Evolutionary conservation across 345 rosid genomes (phyloP), one percentile per base, ranked within the genome.

Genomic region (Bruguiera parviflora): DNA sequence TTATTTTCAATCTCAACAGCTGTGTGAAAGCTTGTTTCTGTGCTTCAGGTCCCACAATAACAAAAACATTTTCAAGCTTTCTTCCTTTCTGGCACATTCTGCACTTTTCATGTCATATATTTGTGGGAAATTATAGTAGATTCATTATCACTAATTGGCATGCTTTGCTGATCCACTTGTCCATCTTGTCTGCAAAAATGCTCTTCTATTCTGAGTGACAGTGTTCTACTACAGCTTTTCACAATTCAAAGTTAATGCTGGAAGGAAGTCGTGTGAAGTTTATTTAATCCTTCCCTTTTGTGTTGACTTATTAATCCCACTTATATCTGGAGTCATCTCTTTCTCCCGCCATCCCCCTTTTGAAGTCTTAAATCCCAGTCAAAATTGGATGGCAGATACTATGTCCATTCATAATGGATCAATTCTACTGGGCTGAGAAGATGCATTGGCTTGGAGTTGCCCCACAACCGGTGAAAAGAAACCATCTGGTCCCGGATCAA

Each of bases 341-440:
- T 65, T 64, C 22, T 21, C 25, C 25, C 21, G 28, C 25, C 27
- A n/a, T n/a, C 1, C 27, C 25, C 19, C 2, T n/a, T 25, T 53
- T 53, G 56, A 20, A 19, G 20, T 22, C 56, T 2, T 53, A 25
- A n/a, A 8, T 53, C 25, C 11, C 58, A n/a, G 4, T 51, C 46
- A 35, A 28, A 60, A 28, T 72, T 68, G 32, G 32, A 69, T 79
- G 71, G 78, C 84, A 92, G 97, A 88, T 90, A 67, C 32, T 93
- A 53, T 87, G 97, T 73, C 96, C 98, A 16, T 93, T 93, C 82
- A 70, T 93, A 83, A 51, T 90, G 78, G 97, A 93, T 73, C 97
- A 93, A 74, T 93, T 93, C 78, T 93, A 93, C 70, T 90, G 98
- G 97, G 98, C 97, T 51, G 96, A 91, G 74, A 86, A 85, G 76